Base-by-base conservation (phyloP, 805 yeast species). In the Kurtzmaniella fragi region DNA sequence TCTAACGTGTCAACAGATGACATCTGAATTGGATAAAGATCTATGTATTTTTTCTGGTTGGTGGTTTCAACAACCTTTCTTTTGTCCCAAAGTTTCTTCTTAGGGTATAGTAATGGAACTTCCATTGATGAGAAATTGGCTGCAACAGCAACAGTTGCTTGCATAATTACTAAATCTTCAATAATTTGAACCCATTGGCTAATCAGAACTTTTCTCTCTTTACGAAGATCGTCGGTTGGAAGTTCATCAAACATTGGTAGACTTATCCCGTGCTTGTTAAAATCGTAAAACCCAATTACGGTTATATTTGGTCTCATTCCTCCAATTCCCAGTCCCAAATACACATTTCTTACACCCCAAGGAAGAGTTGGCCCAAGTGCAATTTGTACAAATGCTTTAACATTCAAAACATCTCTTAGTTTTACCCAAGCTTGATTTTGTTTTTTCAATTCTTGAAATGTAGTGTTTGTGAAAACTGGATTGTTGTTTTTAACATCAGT, bases 261-360 rank as follows among this genome's bases (percentile, higher is more conserved):
- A 8, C 54, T 54, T 13, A 62, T 50, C 1, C 71, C 70, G 42
- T 63, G 70, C 39, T 65, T 66, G 17, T 56, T 61, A 43, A 82
- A 67, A 54, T 91, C 95, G 49, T 82, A 86, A 53, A 89, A 89
- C 0, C 98, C 98, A 26, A 93, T 44, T 0, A 93, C 95, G 0
- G 96, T 87, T 38, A 93, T 90, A 55, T 93, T 93, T 2, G 99
- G 99, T 52, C 78, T 83, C 99, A 93, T 93, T 10, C 96, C 97
- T 6, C 99, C 99, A n/a, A 93, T 67, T 0, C 99, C 99, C 2
- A 95, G 84, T 0, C 97, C 97, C 43, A 91, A 59, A 42, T 78
- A 89, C 8, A 93, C 89, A 56, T 91, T 91, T 44, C 99, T 70
- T 0, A 88, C 95, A 17, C 99, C 98, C 97, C 98, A 91, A 0